A percentile compares a stretch with the other conserved stretches of the same genome.
Evolutionary conservation across 2,329 filamentous ascomycete species (phyloP).

Genomic region (Fonsecaea erecta): DNA sequence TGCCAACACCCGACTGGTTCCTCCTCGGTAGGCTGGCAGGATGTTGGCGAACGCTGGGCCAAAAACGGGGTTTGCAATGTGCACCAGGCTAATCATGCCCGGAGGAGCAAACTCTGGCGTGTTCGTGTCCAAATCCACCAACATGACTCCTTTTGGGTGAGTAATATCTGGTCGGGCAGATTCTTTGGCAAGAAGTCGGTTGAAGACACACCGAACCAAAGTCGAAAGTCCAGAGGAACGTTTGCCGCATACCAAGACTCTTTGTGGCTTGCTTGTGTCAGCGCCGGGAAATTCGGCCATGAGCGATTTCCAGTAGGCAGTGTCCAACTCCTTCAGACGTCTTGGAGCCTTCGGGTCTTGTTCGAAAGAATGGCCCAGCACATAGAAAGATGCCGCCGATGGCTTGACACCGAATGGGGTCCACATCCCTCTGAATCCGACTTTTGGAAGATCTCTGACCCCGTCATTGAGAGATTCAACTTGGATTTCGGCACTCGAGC

Average conservation of each 20-base stretch:
- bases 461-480: constrained; percentile 24
- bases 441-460: constrained; percentile 21
- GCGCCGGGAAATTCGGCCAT: constrained; percentile 1
- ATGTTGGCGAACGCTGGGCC: constrained; percentile 63
- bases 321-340: constrained; percentile 24
- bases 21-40: background rate
- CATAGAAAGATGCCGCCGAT: constrained; percentile 20
- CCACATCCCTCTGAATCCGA: constrained; percentile 25
- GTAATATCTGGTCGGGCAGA: background rate
- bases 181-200: constrained; percentile 55
- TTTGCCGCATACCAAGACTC: constrained; percentile 59
- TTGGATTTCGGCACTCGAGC: constrained; percentile 29
- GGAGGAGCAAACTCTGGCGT: constrained; percentile 65
- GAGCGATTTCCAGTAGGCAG: constrained; percentile 20
- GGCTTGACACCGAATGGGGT: constrained; percentile 9
- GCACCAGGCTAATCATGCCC: constrained; percentile 62
- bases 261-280: background rate
- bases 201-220: constrained; percentile 60
- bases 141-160: constrained; percentile 52
- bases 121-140: constrained; percentile 63
- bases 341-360: constrained; percentile 18
- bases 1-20: constrained; percentile 47
- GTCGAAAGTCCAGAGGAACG: constrained; percentile 66
- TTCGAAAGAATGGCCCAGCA: constrained; percentile 33
- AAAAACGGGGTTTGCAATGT: constrained; percentile 57